Evolutionary conservation across 176 grass and related monocot genomes (phyloP).

Genomic region (Hordeum vulgare): DNA sequence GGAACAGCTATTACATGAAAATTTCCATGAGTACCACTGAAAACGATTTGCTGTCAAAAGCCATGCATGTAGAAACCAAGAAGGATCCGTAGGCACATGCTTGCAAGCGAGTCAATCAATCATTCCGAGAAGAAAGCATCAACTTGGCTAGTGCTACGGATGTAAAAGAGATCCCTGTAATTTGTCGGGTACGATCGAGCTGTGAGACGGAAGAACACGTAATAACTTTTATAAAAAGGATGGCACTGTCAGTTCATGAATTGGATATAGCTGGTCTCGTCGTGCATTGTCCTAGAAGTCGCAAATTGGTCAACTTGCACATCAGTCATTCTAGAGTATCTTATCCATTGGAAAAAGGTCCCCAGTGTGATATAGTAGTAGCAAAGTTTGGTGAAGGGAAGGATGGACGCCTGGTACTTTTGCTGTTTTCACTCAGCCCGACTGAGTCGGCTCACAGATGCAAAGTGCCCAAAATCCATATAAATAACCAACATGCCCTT

Average conservation of each 20-base stretch:
- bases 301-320: slow-evolving; percentile 23
- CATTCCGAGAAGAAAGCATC: background rate
- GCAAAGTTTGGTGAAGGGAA: background rate
- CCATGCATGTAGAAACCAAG: background rate
- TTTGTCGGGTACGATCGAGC: slow-evolving; percentile 11
- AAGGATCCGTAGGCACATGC: background rate
- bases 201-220: background rate
- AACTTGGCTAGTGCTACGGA: background rate
- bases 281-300: slow-evolving; percentile 16
- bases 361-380: background rate
- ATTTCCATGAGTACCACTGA: background rate
- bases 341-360: slow-evolving; percentile 21
- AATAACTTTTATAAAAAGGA: background rate
- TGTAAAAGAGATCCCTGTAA: background rate
- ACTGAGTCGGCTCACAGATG: no score
- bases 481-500: no score
- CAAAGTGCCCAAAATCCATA: no score
- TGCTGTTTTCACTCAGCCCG: no score
- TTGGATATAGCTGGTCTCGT: slow-evolving; percentile 17
- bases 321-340: background rate
- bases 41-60: background rate
- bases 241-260: slow-evolving; percentile 24
- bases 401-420: background rate
- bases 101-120: background rate
- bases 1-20: background rate